phyloP scores from a whole-genome alignment of 1,284 basidiomycete species.

The Pseudozyma flocculosa region DNA sequence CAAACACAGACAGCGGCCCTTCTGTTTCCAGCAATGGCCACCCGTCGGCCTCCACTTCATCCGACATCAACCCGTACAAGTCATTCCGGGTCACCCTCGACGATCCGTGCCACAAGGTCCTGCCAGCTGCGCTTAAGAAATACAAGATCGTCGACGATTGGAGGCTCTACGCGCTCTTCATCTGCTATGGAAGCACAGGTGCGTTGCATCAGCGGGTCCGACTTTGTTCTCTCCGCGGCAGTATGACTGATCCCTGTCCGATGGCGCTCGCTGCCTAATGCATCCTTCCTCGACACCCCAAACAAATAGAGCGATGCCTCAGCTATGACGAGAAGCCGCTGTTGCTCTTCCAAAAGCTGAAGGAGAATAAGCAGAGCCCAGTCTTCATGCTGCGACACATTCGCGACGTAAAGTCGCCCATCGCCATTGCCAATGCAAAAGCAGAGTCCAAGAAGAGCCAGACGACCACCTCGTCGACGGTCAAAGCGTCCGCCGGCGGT shows the following conservation, averaged over 20 bases:
- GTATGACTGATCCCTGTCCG: no score
- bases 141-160: slow-evolving; percentile 99
- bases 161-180: slow-evolving; percentile 98
- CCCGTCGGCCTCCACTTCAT: no score
- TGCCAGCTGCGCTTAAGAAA: slow-evolving; percentile 96
- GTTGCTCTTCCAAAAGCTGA: slow-evolving; percentile 92
- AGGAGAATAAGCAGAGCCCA: slow-evolving; percentile 94
- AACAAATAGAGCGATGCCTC: slow-evolving; percentile 92
- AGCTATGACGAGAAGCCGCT: slow-evolving; percentile 98
- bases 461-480: not conserved
- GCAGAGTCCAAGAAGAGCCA: slow-evolving; percentile 31
- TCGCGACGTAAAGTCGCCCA: slow-evolving; percentile 91
- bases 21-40: no score
- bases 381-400: slow-evolving; percentile 99
- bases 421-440: slow-evolving; percentile 53
- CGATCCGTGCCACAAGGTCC: slow-evolving; percentile 95
- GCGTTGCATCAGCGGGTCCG: not conserved
- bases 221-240: no score
- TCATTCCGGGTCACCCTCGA: slow-evolving; percentile 69
- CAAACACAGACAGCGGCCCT: no score
- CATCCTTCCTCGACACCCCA: no score
- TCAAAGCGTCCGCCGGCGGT: not conserved
- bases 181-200: slow-evolving; percentile 79
- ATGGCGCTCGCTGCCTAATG: no score
- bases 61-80: slow-evolving; percentile 57